Evolutionary conservation across 2,329 filamentous ascomycete species (phyloP), one percentile per base, ranked within the genome.

Genomic region (Penicillium occitanis): DNA sequence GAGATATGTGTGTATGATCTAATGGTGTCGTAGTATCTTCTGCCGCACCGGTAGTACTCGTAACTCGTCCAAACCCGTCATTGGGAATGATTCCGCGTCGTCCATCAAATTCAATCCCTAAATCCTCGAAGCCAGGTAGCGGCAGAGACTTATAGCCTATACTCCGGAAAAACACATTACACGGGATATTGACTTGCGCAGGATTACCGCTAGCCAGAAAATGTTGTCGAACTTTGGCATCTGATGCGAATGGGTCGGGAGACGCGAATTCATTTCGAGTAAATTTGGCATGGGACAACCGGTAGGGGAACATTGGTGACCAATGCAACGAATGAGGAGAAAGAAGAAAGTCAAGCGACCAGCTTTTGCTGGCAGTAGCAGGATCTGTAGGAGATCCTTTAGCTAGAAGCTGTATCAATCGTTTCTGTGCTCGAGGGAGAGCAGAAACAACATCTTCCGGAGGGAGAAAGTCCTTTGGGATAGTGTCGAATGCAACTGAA

Each of bases 71-170:
- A 37, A 87, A 80, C 1, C 89, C 86, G 75, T 97, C 93, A 73
- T 97, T 96, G 44, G 87, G 88, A 57, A 99, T 90, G 22, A 94
- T 85, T 4, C 94, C 95, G 2, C 86, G 85, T 7, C 82, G 81
- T 1, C 85, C 78, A 74, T 98, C 89, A 73, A 99, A 99, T 8
- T 88, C 87, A 51, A 97, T 87, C 1, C 89, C 89, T 0, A 94
- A 80, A 4, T 90, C 86, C 7, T 77, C 78, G 69, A 98, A 90
- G 0, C 92, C 94, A 0, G 88, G 85, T 0, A 99, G 80, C 0
- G 92, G 83, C 37, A 90, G 85, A 0, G 93, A 93, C 72, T 92
- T 92, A 80, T 99, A 99, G 6, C 95, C 95, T 51, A 99, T 93
- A n/a, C 92, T 96, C 19, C 93, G 88, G 79, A 99, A 97, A 17